Evolutionary conservation across 2,329 filamentous ascomycete species (phyloP), one percentile per base, ranked within the genome.

Genomic region (Coccinonectria pachysandricola): DNA sequence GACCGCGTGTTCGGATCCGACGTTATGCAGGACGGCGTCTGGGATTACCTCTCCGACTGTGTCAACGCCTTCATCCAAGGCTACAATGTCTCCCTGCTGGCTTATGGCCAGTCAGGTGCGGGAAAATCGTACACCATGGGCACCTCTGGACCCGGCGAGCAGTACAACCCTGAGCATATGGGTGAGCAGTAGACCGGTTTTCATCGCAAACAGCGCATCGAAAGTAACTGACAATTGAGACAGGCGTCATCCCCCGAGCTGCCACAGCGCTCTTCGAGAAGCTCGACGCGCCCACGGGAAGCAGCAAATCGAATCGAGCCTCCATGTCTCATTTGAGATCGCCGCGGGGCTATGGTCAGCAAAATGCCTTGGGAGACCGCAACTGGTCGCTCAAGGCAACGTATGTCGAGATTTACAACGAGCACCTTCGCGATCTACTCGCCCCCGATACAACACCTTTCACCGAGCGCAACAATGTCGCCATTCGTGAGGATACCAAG

Each of bases 41-140:
- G 88, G 83, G 82, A 94, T 23, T 98, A 98, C 48, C 65, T 98
- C 24, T 75, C 75, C 36, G 91, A 98, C 42, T 92, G 86, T 44
- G 81, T 96, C 42, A 75, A 68, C 43, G 83, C 87, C 3, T 98
- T 98, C 45, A 64, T 91, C 2, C 85, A 95, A 50, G 91, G 91
- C 28, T 98, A 96, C 70, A 98, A 98, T 72, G 91, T 98, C 32
- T 98, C 91, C 4, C 75, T 98, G 25, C 64, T 98, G 45, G 91
- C 91, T 24, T 98, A 98, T 49, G 91, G 91, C 40, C 91, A 98
- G 62, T 98, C 91, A 15, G 91, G 91, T 30, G 86, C 91, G 8
- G 91, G 91, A 43, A 98, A 98, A 60, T 96, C 88, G 3, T 96
- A 93, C 52, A 98, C 91, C 1, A 98, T 98, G 91, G 91, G 91